Conservation (phyloP, 1,284 basidiomycete species). For the Malassezia vespertilionis region DNA sequence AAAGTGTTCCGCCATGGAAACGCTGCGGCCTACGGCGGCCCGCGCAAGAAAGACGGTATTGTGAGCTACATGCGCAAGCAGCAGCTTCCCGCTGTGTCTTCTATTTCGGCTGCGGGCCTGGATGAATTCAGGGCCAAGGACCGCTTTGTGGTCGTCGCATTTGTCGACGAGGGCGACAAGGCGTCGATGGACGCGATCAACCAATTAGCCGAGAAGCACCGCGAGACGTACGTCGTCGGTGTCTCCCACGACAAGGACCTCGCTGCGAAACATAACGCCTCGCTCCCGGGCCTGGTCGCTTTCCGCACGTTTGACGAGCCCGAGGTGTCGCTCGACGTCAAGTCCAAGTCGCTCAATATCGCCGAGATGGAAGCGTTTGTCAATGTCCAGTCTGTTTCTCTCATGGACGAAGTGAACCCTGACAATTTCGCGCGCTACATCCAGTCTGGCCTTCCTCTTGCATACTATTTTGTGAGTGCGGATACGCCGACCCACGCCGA, state of each 20-base stretch:
- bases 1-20: conserved; percentile 83
- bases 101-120: conserved; percentile 64
- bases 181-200: conserved; percentile 57
- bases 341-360: conserved; percentile 44
- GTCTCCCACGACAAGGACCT: conserved; percentile 56
- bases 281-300: conserved; percentile 71
- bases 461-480: conserved; percentile 87
- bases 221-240: conserved; percentile 90
- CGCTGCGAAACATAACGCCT: conserved; percentile 59
- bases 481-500: conserved; percentile 59
- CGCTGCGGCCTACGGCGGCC: conserved; percentile 65
- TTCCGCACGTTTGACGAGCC: conserved; percentile 89
- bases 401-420: conserved; percentile 82
- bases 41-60: conserved; percentile 90
- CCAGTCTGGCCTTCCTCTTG: conserved; percentile 70
- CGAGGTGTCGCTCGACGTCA: conserved; percentile 54
- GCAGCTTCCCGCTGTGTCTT: conserved; percentile 82
- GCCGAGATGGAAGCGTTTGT: conserved; percentile 58
- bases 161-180: conserved; percentile 61
- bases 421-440: conserved; percentile 89
- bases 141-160: conserved; percentile 81
- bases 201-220: conserved; percentile 68
- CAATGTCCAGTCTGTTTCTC: conserved; percentile 69
- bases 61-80: conserved; percentile 98
- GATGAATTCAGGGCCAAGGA: conserved; percentile 79